Evolutionary conservation across 306 rosid species (phyloP), one percentile per base, ranked within the genome.

Genomic region (Myrica gale): DNA sequence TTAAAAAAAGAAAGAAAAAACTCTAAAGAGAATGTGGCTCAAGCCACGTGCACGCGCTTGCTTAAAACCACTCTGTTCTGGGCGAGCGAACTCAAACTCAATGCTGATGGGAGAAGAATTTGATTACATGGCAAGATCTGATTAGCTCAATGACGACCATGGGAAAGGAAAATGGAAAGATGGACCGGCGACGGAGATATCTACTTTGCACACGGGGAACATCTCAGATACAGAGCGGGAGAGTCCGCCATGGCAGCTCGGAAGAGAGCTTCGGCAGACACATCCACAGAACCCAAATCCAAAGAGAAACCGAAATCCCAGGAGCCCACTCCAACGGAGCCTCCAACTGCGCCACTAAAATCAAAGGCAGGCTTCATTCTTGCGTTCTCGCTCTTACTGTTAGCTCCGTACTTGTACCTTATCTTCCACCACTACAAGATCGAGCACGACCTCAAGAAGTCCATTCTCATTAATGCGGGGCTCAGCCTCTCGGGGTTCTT

Each of bases 381-480:
- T 66, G 89, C 88, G 76, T 89, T 95, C 84, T 74, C 91, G 39
- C 74, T 89, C 19, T 85, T 90, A 68, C 52, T 81, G 65, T 39
- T 79, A 0, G 15, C 87, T 43, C 97, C 97, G 0, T 95, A 95
- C 89, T 74, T 82, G 0, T 92, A 92, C 68, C 83, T 95, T 45
- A 68, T 95, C 65, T 84, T 88, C 83, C 78, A 11, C 79, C 96
- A 82, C 69, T 90, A 86, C 89, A 6, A 82, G 41, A 84, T 95
- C 76, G 92, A 95, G 8, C 39, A 58, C 0, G 87, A 89, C 47
- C 91, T 95, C 10, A 77, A 80, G 48, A 89, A 82, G 76, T 85
- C 99, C 47, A 89, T 95, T 47, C 26, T 92, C 60, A 90, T 92
- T 85, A 95, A 92, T 81, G 99, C 96, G 0, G 91, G 43, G 7